phyloP scores from a whole-genome alignment of 495 filamentous ascomycete species.

The Tuber calosporum region DNA sequence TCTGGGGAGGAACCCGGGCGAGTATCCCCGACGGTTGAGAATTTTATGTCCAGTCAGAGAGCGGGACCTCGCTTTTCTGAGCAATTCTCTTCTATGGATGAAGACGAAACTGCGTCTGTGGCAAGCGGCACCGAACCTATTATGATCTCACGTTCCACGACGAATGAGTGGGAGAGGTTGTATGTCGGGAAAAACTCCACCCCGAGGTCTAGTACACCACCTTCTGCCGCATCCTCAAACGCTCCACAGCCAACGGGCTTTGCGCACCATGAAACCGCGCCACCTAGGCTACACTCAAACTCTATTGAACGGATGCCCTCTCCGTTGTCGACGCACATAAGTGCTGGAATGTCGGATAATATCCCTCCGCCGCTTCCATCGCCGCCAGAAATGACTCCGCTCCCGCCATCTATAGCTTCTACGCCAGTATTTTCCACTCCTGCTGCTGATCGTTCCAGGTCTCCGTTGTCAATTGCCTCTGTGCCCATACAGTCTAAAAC shows the following conservation, averaged over 20 bases:
- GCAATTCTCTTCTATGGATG: conserved; percentile 37
- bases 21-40: conserved; percentile 36
- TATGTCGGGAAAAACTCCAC: conserved; percentile 19
- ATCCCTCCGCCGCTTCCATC: conserved; percentile 25
- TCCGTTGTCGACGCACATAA: conserved; percentile 38
- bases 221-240: conserved; percentile 18
- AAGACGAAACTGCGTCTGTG: conserved; percentile 32
- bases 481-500: conserved; percentile 14
- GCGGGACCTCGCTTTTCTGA: conserved; percentile 25
- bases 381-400: conserved; percentile 31
- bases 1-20: conserved; percentile 29
- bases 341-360: conserved; percentile 30
- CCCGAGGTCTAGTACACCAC: conserved; percentile 13
- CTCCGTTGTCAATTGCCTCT: conserved; percentile 33
- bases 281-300: conserved; percentile 35
- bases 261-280: conserved; percentile 31
- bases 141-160: conserved; percentile 31
- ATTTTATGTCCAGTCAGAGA: conserved; percentile 34
- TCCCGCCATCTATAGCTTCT: conserved; percentile 36
- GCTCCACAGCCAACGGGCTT: conserved; percentile 8
- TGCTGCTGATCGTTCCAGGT: conserved; percentile 27
- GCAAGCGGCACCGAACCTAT: conserved; percentile 27
- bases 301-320: conserved; percentile 40
- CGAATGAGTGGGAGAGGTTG: conserved; percentile 37
- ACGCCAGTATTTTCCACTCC: conserved; percentile 30